Base-by-base conservation (phyloP, 2,329 filamentous ascomycete species). In the Hypoxylon sp. region DNA sequence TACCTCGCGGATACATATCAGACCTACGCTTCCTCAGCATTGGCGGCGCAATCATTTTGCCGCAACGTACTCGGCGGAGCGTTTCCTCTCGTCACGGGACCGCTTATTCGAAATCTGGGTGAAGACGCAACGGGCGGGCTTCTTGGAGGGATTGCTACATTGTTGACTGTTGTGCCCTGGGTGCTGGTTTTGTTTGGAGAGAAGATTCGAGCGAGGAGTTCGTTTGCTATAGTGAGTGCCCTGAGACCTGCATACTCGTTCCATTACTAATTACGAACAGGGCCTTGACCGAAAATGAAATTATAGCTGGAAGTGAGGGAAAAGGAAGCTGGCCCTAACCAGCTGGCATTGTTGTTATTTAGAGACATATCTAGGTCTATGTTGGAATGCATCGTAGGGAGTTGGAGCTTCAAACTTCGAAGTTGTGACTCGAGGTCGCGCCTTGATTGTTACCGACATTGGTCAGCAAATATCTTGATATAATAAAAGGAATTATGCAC, bases 1-100 rank as follows among this genome's bases (percentile, higher is more conserved):
- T 97, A 97, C 72, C 84, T 97, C 1, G 93, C 94, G 19, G 94
- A 97, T 75, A 90, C 90, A 1, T 97, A 97, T 77, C 91, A 94
- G 75, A 84, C 87, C 2, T 97, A 95, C 73, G 93, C 94, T 0
- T 93, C 90, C 39, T 96, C 92, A 0, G 94, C 94, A 0, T 81
- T 97, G 5, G 94, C 94, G 0, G 93, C 94, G 0, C 93, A 97
- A 80, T 91, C 88, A 14, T 96, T 92, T 76, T 95, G 92, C 73
- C 87, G 94, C 9, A 97, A 97, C 75, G 82, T 97, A 1, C 81
- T 97, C 0, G 93, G 90, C 7, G 94, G 93, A 1, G 79, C 89
- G 0, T 97, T 97, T 68, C 94, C 94, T 0, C 82, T 97, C 0
- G 86, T 96, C 12, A 93, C 92, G 0, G 81, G 83, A 2, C 82